Conservation (phyloP, 768 basidiomycete species). For the Lactifluus volemus region DNA sequence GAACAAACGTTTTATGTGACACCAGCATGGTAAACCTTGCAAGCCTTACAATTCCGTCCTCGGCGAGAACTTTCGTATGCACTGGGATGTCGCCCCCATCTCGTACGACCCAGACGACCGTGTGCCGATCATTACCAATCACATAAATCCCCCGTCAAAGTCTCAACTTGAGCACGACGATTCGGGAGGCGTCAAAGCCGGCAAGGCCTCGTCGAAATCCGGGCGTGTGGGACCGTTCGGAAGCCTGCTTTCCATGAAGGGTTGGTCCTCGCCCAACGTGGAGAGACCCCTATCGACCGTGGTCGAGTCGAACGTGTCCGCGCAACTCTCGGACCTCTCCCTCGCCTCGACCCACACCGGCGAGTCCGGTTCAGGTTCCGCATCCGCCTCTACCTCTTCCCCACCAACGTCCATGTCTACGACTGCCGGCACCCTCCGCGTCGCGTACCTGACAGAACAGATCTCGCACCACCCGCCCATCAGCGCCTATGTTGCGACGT, state of each 20-base stretch:
- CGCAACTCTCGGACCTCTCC: slow-evolving; percentile 53
- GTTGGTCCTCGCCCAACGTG: slow-evolving; percentile 34
- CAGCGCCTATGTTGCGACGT: slow-evolving; percentile 72
- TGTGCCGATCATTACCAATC: slow-evolving; percentile 38
- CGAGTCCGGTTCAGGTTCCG: slow-evolving; percentile 13
- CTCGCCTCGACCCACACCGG: slow-evolving; percentile 33
- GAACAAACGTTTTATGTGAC: too few species aligned
- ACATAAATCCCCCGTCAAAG: slow-evolving; percentile 25
- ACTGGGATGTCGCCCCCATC: slow-evolving; percentile 73
- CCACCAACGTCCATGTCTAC: slow-evolving; percentile 25
- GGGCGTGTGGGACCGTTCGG: slow-evolving; percentile 54
- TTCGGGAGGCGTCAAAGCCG: slow-evolving; percentile 40
- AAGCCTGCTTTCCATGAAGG: slow-evolving; percentile 39
- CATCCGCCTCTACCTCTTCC: slow-evolving; percentile 8
- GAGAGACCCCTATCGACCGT: slow-evolving; percentile 29
- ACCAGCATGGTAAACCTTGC: slow-evolving; percentile 84
- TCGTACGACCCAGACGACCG: slow-evolving; percentile 40
- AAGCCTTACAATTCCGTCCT: slow-evolving; percentile 89
- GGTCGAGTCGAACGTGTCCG: slow-evolving; percentile 38
- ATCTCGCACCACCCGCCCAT: slow-evolving; percentile 97
- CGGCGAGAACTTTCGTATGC: slow-evolving; percentile 82
- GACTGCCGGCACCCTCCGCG: slow-evolving; percentile 37
- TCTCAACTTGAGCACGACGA: slow-evolving; percentile 31
- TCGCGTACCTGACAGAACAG: slow-evolving; percentile 85
- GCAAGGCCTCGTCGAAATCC: slow-evolving; percentile 39